phyloP scores from a whole-genome alignment of 2,329 filamentous ascomycete species.

The Fusarium foetens region DNA sequence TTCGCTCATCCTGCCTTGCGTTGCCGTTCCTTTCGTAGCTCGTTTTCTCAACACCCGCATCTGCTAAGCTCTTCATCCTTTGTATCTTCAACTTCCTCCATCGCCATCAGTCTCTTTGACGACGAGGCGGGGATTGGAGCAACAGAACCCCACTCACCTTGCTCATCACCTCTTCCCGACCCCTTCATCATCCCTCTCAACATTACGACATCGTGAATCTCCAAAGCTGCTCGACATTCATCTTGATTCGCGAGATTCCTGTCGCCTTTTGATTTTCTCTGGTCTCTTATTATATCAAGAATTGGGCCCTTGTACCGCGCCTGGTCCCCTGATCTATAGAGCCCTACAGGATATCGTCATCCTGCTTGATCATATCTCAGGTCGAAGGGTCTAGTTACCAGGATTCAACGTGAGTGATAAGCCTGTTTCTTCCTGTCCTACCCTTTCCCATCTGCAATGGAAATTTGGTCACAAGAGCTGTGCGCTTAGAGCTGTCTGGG shows the following conservation, averaged over 20 bases:
- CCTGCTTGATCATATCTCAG: slow-evolving; percentile 29
- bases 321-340: slow-evolving; percentile 14
- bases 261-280: background rate
- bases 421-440: slow-evolving; percentile 16
- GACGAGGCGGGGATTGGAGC: slow-evolving; percentile 35
- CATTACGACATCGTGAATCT: slow-evolving; percentile 13
- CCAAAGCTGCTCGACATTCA: slow-evolving; percentile 6
- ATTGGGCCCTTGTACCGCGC: background rate
- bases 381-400: slow-evolving; percentile 19
- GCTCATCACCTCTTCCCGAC: slow-evolving; percentile 25
- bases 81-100: slow-evolving; percentile 4
- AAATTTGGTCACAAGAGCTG: slow-evolving; percentile 4
- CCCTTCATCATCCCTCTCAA: slow-evolving; percentile 28
- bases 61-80: background rate
- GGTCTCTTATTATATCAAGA: slow-evolving; percentile 2
- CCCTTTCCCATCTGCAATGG: slow-evolving; percentile 1
- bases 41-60: background rate
- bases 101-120: slow-evolving; percentile 13
- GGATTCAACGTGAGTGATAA: slow-evolving; percentile 34
- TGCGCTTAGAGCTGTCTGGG: background rate
- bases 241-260: background rate
- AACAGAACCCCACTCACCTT: slow-evolving; percentile 35
- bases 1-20: slow-evolving; percentile 1
- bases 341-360: slow-evolving; percentile 19
- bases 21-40: background rate